Evolutionary conservation across 495 filamentous ascomycete species (phyloP).

Genomic region (Annulohypoxylon moriforme): DNA sequence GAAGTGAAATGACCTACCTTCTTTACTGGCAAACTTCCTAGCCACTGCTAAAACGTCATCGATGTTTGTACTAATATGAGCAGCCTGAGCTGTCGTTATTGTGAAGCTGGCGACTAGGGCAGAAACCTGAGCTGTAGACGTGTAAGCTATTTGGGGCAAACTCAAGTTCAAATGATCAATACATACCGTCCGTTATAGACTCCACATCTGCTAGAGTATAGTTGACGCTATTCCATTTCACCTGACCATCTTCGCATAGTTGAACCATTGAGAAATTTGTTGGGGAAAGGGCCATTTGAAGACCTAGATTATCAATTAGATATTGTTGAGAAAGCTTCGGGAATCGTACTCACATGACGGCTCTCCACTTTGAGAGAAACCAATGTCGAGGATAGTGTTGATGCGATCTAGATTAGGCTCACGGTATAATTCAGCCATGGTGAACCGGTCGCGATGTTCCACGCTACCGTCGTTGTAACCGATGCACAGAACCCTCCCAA

Average conservation of each 20-base stretch:
- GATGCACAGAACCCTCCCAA: slow-evolving; percentile 74
- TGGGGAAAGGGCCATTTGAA: slow-evolving; percentile 78
- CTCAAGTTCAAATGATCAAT: neutral
- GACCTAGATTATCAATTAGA: slow-evolving; percentile 56
- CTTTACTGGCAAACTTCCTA: slow-evolving; percentile 59
- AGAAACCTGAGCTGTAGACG: slow-evolving; percentile 58
- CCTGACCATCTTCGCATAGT: slow-evolving; percentile 71
- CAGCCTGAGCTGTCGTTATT: slow-evolving; percentile 63
- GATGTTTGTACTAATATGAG: slow-evolving; percentile 56
- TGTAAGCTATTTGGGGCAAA: slow-evolving; percentile 11
- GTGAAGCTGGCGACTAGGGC: slow-evolving; percentile 69
- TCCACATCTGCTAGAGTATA: slow-evolving; percentile 58
- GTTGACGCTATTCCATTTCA: slow-evolving; percentile 72
- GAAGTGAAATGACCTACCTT: slow-evolving; percentile 42
- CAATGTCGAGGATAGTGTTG: slow-evolving; percentile 43
- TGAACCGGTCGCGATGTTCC: slow-evolving; percentile 78
- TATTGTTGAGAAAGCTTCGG: slow-evolving; percentile 7
- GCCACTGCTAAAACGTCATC: slow-evolving; percentile 82
- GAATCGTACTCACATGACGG: slow-evolving; percentile 40
- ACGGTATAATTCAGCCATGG: slow-evolving; percentile 71
- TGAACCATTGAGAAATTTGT: slow-evolving; percentile 74
- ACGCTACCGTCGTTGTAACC: slow-evolving; percentile 80
- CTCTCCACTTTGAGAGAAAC: slow-evolving; percentile 37
- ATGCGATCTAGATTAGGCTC: slow-evolving; percentile 72
- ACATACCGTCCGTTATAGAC: slow-evolving; percentile 59